Base-by-base conservation (phyloP, 2,329 filamentous ascomycete genomes). In the Venturia asperata region DNA sequence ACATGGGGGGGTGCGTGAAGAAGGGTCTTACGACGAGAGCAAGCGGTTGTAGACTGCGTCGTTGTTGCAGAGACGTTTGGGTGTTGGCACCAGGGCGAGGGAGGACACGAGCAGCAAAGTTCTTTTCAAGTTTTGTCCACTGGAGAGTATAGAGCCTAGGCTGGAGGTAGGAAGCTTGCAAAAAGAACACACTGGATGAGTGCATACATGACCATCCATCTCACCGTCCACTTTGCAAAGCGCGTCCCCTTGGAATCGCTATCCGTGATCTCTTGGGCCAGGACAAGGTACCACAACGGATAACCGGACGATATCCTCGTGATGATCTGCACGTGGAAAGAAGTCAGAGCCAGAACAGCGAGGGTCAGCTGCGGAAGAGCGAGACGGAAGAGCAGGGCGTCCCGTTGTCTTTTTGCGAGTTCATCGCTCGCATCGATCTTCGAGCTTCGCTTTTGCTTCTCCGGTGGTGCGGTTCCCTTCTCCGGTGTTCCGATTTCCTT, bases 291-390 rank as follows among this genome's bases (percentile, higher is more conserved):
- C 91, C 92, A 97, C 21, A 94, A 77, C 1, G 92, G 90, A 75
- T 93, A 96, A 0, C 87, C 93, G 0, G 92, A 96, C 1, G 91
- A 88, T 19, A 99, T 82, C 30, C 94, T 85, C 56, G 89, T 96
- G 71, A 97, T 88, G 70, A 99, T 95, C 76, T 99, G 94, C 34
- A 97, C 89, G 73, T 99, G 94, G 72, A 95, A 96, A 68, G 80
- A 91, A 15, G 87, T 91, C 24, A 92, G 76, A 24, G 91, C 90
- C 66, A 93, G 75, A 2, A 84, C 67, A 1, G 88, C 87, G 21
- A 99, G 80, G 3, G 92, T 66, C 0, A 89, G 75, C 75, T 99
- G 93, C 4, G 85, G 83, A 3, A 87, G 76, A 1, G 91, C 91
- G 67, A 96, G 79, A 27, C 84, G 83, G 37, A 76, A 76, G 7